Percentiles rank a stretch among this genome's conserved stretches.
Evolutionary conservation across 2,329 filamentous ascomycete genomes (phyloP).

Genomic region (Stemphylium vesicarium): DNA sequence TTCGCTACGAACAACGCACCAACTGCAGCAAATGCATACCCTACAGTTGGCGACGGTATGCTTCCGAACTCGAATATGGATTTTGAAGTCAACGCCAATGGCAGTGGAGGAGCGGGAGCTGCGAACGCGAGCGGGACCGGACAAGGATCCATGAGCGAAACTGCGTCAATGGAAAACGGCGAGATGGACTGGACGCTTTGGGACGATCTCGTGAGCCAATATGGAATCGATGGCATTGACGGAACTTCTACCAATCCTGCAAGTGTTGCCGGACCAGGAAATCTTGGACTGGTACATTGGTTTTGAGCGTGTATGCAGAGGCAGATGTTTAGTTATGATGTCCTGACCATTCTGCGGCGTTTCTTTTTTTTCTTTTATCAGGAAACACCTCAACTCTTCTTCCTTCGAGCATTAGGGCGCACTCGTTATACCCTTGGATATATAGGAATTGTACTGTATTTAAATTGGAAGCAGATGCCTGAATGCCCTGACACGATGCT

Average conservation of each 20-base stretch:
- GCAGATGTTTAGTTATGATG: neutral
- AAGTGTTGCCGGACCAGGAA: conserved; percentile 20
- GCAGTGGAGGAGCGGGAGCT: conserved; percentile 14
- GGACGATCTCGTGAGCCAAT: conserved; percentile 57
- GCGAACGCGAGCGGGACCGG: neutral
- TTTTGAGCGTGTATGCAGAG: conserved; percentile 16
- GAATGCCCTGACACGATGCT: too few relatives aligned
- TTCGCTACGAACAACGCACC: conserved; percentile 6
- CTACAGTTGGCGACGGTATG: conserved; percentile 16
- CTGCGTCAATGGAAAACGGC: conserved; percentile 45
- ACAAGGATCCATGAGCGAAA: conserved; percentile 17
- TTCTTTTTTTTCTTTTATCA: neutral
- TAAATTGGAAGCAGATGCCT: too few relatives aligned
- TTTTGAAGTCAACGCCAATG: conserved; percentile 16
- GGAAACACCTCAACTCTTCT: neutral
- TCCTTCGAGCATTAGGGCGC: too few relatives aligned
- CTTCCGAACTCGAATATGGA: conserved; percentile 32
- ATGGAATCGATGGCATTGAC: conserved; percentile 47
- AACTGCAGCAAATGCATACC: conserved; percentile 20
- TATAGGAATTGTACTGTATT: too few relatives aligned
- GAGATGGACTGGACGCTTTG: conserved; percentile 57
- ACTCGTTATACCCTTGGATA: too few relatives aligned
- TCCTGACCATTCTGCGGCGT: neutral
- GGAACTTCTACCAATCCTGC: conserved; percentile 21
- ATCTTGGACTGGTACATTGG: conserved; percentile 36